Percentiles rank a stretch among this genome's conserved stretches.
These are phyloP conservation scores for Emericellopsis atlantica DNA, from an alignment of 2,329 filamentous ascomycete genomes.

Conservation along the genomic window DNA sequence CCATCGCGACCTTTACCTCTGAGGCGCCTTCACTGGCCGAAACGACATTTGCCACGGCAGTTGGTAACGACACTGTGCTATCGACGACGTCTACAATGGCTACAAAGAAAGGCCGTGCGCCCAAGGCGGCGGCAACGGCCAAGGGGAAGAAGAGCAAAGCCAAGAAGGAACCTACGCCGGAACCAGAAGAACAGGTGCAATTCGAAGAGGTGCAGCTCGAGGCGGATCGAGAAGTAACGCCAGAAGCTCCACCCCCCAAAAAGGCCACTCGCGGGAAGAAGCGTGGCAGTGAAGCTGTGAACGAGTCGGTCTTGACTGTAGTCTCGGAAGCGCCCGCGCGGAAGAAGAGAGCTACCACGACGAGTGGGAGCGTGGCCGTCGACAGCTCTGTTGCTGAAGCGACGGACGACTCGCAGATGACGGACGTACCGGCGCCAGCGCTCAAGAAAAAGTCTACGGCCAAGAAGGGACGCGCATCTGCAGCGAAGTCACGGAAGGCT, in stretches of 20 bases:
- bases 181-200: constrained; percentile 7
- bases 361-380: constrained; percentile 26
- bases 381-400: constrained; percentile 24
- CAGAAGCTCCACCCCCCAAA: constrained; percentile 23
- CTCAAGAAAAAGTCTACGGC: constrained; percentile 14
- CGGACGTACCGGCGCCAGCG: constrained; percentile 3
- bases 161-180: constrained; percentile 32
- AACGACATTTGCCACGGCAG: constrained; percentile 19
- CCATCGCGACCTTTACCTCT: constrained; percentile 34
- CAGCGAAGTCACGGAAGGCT: constrained; percentile 18
- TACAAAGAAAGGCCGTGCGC: constrained; percentile 42
- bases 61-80: constrained; percentile 45
- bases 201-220: constrained; percentile 16
- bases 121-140: constrained; percentile 36
- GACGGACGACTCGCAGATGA: constrained; percentile 18
- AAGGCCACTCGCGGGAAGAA: constrained; percentile 42
- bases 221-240: constrained; percentile 18
- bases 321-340: constrained; percentile 34
- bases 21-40: constrained; percentile 36
- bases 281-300: constrained; percentile 46
- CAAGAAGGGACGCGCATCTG: constrained; percentile 33
- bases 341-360: constrained; percentile 46
- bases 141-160: constrained; percentile 25
- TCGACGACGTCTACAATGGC: constrained; percentile 48
- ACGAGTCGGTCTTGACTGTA: constrained; percentile 28